Conservation (phyloP, 2,329 filamentous ascomycete species). For the Ophiocordyceps australis region DNA sequence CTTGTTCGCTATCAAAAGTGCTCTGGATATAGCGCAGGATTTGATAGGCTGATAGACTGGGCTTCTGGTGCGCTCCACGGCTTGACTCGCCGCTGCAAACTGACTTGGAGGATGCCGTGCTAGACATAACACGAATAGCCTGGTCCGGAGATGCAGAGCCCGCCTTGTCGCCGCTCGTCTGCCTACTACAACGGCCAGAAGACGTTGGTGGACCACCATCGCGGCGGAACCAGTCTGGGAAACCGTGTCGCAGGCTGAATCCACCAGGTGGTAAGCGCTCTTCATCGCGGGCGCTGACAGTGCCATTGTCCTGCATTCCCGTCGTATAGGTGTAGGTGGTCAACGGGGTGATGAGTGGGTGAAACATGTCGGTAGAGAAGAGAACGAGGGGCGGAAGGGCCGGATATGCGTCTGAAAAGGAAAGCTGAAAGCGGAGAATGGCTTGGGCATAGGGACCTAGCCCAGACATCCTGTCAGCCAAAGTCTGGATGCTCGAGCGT, state of each 20-base stretch:
- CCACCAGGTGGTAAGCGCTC: constrained; percentile 74
- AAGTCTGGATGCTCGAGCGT: too few species aligned
- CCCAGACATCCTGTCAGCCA: neutral
- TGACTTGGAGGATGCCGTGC: constrained; percentile 12
- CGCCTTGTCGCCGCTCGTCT: constrained; percentile 20
- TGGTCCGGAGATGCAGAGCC: constrained; percentile 9
- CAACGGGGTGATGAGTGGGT: constrained; percentile 78
- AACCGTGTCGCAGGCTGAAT: constrained; percentile 80
- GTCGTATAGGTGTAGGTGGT: constrained; percentile 92
- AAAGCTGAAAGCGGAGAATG: constrained; percentile 76
- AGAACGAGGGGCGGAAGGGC: constrained; percentile 64
- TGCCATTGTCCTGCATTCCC: constrained; percentile 54
- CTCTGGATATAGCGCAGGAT: constrained; percentile 68
- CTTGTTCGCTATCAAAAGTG: constrained; percentile 58
- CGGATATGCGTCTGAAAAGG: constrained; percentile 70
- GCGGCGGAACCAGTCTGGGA: constrained; percentile 74
- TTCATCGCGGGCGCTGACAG: constrained; percentile 67
- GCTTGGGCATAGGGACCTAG: constrained; percentile 77
- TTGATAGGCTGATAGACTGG: constrained; percentile 38
- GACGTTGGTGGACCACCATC: too few species aligned
- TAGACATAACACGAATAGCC: constrained; percentile 3
- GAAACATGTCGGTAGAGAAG: constrained; percentile 86
- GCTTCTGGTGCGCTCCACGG: constrained; percentile 21
- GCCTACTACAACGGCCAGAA: too few species aligned
- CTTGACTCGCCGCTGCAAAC: constrained; percentile 11